A percentile compares a stretch with the other conserved stretches of the same genome.
phyloP scores from a whole-genome alignment of 371 early-diverging fungal genomes.

The Umbelopsis sp. region DNA sequence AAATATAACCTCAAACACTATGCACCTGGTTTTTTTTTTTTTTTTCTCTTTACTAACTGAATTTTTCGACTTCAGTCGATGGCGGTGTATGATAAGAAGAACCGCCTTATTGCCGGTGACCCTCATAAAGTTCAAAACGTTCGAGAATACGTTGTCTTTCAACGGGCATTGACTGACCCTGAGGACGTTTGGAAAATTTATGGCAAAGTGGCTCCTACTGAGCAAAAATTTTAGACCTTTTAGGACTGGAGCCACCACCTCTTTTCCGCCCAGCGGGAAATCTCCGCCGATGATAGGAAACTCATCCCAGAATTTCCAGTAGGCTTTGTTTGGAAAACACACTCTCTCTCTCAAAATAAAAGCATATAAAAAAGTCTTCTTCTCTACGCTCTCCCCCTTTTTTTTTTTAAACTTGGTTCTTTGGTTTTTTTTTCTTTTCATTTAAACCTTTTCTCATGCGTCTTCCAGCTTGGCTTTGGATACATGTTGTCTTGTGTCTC shows the following conservation, averaged over 20 bases:
- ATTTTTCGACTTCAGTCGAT: constrained; percentile 44
- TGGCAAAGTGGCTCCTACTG: constrained; percentile 65
- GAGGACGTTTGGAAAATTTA: constrained; percentile 74
- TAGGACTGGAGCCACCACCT: neutral
- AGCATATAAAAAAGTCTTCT: neutral
- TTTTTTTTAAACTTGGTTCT: neutral
- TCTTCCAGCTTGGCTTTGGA: neutral
- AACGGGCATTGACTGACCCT: constrained; percentile 66
- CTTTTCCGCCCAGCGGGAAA: neutral
- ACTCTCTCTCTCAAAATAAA: no score
- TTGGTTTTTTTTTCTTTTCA: neutral
- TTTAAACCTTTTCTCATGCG: neutral
- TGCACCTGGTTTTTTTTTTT: neutral
- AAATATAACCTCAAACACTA: neutral
- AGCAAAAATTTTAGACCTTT: constrained; percentile 35
- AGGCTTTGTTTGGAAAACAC: no score
- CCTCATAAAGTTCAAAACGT: constrained; percentile 62
- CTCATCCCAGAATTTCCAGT: neutral
- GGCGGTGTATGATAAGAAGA: constrained; percentile 64
- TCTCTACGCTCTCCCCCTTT: neutral
- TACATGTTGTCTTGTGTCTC: neutral
- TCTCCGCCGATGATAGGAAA: neutral
- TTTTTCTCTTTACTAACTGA: no score
- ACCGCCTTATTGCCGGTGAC: constrained; percentile 59
- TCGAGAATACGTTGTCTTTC: constrained; percentile 74